A percentile compares a stretch with the other conserved stretches of the same genome.
These are phyloP conservation scores for Mariannaea elegans DNA, from an alignment of 2,329 filamentous ascomycete species.

Conservation along the genomic window DNA sequence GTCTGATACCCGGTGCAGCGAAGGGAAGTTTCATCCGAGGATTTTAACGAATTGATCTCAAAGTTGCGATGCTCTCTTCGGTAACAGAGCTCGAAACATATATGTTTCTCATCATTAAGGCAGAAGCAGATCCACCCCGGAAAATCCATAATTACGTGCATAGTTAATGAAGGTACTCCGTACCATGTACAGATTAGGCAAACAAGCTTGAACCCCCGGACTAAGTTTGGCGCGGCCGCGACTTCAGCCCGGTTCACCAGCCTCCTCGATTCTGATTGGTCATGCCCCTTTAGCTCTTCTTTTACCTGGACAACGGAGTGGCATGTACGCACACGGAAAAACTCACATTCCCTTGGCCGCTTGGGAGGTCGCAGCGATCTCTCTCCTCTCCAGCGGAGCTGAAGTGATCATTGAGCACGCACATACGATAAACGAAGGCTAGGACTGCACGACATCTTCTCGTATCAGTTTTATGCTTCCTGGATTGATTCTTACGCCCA, in stretches of 20 bases:
- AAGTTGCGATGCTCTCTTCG: no score
- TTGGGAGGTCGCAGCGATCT: constrained; percentile 12
- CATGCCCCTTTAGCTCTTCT: background rate
- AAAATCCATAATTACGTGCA: no score
- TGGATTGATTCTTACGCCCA: background rate
- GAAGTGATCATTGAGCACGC: constrained; percentile 5
- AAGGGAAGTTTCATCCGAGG: no score
- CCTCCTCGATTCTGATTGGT: constrained; percentile 21
- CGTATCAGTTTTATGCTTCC: background rate
- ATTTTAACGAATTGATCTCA: no score
- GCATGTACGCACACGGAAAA: constrained; percentile 31
- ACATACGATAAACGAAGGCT: constrained; percentile 20
- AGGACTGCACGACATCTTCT: constrained; percentile 17
- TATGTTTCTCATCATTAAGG: no score
- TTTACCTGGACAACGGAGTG: constrained; percentile 5
- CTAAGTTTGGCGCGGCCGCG: constrained; percentile 22
- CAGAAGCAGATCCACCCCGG: no score
- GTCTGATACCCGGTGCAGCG: no score
- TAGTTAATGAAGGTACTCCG: no score
- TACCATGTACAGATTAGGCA: no score
- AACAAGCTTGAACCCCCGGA: no score
- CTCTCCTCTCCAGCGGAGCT: constrained; percentile 22
- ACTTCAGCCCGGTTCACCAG: constrained; percentile 9
- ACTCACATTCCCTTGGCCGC: constrained; percentile 32
- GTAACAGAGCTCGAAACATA: no score